Percentiles rank a stretch among this genome's conserved stretches.
Evolutionary conservation across 1,139 yeast species (phyloP).

Genomic region (Yamadazyma diddensiae): DNA sequence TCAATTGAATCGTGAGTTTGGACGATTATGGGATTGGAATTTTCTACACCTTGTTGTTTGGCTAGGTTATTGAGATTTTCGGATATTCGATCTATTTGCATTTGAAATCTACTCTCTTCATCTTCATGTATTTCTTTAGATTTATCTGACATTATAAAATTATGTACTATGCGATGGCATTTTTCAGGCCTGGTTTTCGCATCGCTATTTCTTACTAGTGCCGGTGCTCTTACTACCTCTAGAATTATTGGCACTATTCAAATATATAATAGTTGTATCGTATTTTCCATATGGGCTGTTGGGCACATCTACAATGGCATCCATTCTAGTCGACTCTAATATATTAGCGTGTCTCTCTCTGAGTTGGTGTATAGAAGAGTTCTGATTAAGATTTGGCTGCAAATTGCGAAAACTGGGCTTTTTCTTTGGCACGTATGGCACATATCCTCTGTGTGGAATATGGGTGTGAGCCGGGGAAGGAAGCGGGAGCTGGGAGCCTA

Average conservation of each 20-base stretch:
- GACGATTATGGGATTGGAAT: constrained; percentile 9
- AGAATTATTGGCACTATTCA: constrained; percentile 22
- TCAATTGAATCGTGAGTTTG: constrained; percentile 12
- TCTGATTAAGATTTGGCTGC: constrained; percentile 16
- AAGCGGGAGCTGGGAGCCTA: too few relatives aligned
- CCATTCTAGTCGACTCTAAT: constrained; percentile 20
- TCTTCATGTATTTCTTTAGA: neutral
- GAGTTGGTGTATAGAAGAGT: constrained; percentile 20
- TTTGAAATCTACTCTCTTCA: too few relatives aligned
- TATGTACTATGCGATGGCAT: constrained; percentile 3
- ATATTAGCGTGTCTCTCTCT: constrained; percentile 22
- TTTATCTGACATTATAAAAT: neutral
- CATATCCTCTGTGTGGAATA: too few relatives aligned
- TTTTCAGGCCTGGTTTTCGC: too few relatives aligned
- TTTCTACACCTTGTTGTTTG: neutral
- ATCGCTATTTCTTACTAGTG: neutral
- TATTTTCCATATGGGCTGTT: constrained; percentile 27
- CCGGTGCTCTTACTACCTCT: constrained; percentile 14
- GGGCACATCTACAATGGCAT: constrained; percentile 11
- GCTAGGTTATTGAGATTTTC: neutral
- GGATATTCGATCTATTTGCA: neutral
- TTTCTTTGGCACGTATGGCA: constrained; percentile 2
- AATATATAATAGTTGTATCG: constrained; percentile 21
- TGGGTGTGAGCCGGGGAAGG: too few relatives aligned
- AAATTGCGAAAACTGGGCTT: constrained; percentile 11